Evolutionary conservation across 2,329 filamentous ascomycete genomes (phyloP).

Genomic region (Fusarium sp.): DNA sequence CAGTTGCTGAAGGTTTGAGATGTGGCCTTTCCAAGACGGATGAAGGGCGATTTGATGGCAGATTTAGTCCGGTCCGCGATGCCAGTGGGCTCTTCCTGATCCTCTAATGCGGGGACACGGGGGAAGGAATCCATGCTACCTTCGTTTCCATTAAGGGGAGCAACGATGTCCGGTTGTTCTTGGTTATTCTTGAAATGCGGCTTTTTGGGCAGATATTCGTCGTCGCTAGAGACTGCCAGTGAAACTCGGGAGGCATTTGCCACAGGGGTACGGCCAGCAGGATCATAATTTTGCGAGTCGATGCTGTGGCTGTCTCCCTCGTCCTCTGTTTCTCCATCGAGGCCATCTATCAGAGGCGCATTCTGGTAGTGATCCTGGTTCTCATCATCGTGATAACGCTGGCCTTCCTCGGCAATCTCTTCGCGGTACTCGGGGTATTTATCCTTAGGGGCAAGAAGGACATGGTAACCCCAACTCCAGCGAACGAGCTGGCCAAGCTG

Average conservation of each 20-base stretch:
- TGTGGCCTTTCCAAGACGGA: constrained; percentile 34
- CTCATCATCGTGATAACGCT: constrained; percentile 63
- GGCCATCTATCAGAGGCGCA: constrained; percentile 53
- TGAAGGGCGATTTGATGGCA: constrained; percentile 44
- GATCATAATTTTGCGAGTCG: constrained; percentile 61
- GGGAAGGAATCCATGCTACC: constrained; percentile 72
- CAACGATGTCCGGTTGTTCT: constrained; percentile 39
- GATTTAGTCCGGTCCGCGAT: constrained; percentile 50
- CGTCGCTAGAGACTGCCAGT: constrained; percentile 59
- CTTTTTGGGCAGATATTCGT: constrained; percentile 50
- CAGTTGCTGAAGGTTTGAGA: constrained; percentile 38
- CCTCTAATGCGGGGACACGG: constrained; percentile 57
- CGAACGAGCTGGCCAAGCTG: constrained; percentile 93
- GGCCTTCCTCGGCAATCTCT: constrained; percentile 64
- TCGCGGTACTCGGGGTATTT: constrained; percentile 72
- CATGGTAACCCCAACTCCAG: constrained; percentile 98
- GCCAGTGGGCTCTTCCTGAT: constrained; percentile 52
- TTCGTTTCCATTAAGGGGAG: constrained; percentile 44
- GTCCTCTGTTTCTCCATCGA: constrained; percentile 51
- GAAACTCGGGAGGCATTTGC: constrained; percentile 60
- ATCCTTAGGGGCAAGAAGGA: constrained; percentile 86
- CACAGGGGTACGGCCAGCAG: constrained; percentile 65
- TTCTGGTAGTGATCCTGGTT: constrained; percentile 54
- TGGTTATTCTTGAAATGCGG: constrained; percentile 36
- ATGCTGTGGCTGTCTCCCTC: constrained; percentile 49